Evolutionary conservation across 768 basidiomycete species (phyloP).

Genomic region (Auricularia sp.): DNA sequence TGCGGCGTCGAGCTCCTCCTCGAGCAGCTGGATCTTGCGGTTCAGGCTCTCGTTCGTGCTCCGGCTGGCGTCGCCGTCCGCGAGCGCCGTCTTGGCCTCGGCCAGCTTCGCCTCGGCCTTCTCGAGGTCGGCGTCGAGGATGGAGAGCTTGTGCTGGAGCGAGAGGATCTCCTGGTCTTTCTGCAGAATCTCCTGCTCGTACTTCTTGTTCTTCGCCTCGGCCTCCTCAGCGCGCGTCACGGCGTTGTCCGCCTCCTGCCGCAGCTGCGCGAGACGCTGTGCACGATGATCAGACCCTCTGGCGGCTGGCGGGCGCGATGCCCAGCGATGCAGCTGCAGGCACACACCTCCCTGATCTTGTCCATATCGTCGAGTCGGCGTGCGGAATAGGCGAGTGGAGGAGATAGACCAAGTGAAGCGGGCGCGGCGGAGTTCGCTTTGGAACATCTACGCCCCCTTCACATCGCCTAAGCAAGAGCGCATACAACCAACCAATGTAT

Average conservation of each 20-base stretch:
- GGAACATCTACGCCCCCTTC: no score
- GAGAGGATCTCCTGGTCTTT: constrained; percentile 84
- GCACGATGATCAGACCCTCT: neutral
- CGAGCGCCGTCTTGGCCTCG: constrained; percentile 52
- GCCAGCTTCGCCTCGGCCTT: constrained; percentile 55
- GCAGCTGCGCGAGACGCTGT: constrained; percentile 51
- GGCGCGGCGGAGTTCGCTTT: no score
- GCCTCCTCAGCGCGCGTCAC: constrained; percentile 77
- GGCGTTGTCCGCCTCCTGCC: constrained; percentile 75
- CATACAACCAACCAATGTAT: no score
- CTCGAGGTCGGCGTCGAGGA: constrained; percentile 59
- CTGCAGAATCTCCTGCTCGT: constrained; percentile 60
- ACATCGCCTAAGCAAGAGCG: no score
- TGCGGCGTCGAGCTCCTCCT: constrained; percentile 90
- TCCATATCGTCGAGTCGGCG: constrained; percentile 19
- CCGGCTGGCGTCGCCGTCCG: constrained; percentile 61
- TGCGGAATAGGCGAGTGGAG: neutral
- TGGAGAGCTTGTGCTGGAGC: constrained; percentile 55
- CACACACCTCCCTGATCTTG: constrained; percentile 36
- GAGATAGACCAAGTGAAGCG: no score
- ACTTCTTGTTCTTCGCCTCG: constrained; percentile 72
- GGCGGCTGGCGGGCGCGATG: neutral
- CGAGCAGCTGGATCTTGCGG: constrained; percentile 83
- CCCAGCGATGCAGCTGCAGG: neutral
- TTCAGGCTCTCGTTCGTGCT: constrained; percentile 59